Evolutionary conservation across 192 early-diverging fungal genomes (phyloP), one percentile per base, ranked within the genome.

Genomic region (Podila epigama): DNA sequence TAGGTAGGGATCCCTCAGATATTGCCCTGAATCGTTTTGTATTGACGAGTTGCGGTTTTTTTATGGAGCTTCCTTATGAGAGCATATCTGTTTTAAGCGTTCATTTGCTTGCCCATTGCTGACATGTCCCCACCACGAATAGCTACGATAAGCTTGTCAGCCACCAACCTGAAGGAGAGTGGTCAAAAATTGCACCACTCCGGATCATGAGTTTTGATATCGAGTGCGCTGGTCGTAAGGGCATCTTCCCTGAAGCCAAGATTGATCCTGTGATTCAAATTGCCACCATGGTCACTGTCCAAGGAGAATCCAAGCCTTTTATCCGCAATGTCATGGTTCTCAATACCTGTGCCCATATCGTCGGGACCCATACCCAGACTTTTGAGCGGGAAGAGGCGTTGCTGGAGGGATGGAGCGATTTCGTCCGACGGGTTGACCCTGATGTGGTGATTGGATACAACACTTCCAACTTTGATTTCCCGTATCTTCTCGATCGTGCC

Each of bases 131-230:
- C n/a, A n/a, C n/a, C n/a, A n/a, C n/a, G n/a, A n/a, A n/a, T 66
- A 84, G 90, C 62, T 92, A 89, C 73, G 85, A 88, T 8, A 85
- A 95, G 62, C 70, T 99, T 18, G 84, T 96, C 50, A 85, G 92
- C 15, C 93, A 98, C 63, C 83, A 91, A 29, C 91, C 96, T 4
- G 94, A 96, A 59, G 92, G 89, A 55, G 92, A 97, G 48, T 98
- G 95, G 94, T 92, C 90, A 20, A 91, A 95, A 66, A 89, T 96
- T 56, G 97, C 97, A 5, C 97, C 97, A 3, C 84, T 98, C 36
- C 88, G 97, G 39, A 92, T 99, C 60, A 70, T 99, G 44, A 96
- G 94, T 66, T 96, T 99, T 66, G 97, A 99, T 91, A 99, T 99
- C 61, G 97, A 99, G 82, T 99, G 97, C 58, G 93, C 95, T 29